These are phyloP conservation scores for Epichloe hybrida DNA, from an alignment of 2,329 filamentous ascomycete genomes.

Conservation along the genomic window DNA sequence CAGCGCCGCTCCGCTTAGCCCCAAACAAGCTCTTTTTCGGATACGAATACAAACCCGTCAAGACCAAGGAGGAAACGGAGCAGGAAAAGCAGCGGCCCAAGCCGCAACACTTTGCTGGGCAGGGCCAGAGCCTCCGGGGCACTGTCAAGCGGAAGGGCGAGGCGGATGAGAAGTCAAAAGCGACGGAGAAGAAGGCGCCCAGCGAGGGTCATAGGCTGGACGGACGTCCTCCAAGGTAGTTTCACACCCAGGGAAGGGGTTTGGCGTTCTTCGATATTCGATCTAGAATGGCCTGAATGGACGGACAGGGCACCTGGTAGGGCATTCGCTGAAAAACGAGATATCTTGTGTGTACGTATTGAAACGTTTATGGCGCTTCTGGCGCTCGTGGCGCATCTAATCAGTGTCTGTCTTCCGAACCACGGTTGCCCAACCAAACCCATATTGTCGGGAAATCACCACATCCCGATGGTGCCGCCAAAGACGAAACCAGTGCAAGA, in stretches of 20 bases:
- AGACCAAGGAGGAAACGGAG: conserved; percentile 60
- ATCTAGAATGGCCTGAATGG: not conserved
- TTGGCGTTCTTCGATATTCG: conserved; percentile 11
- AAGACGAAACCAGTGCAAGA: too few species aligned
- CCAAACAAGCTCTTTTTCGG: conserved; percentile 94
- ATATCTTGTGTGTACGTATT: too few species aligned
- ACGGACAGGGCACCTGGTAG: not conserved
- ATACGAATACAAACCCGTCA: conserved; percentile 81
- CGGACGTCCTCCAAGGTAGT: conserved; percentile 21
- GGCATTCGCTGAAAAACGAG: too few species aligned
- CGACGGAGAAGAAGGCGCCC: conserved; percentile 32
- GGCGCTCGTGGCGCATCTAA: too few species aligned
- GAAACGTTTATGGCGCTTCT: too few species aligned
- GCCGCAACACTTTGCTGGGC: conserved; percentile 67
- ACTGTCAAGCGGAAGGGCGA: conserved; percentile 58
- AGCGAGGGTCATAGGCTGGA: conserved; percentile 31
- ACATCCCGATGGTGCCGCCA: too few species aligned
- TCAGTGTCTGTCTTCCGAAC: too few species aligned
- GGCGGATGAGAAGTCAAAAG: conserved; percentile 32
- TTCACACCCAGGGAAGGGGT: not conserved
- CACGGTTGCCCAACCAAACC: too few species aligned
- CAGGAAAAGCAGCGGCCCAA: conserved; percentile 49
- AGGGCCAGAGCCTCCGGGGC: conserved; percentile 65
- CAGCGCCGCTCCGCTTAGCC: conserved; percentile 70
- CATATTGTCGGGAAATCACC: too few species aligned